phyloP scores from a whole-genome alignment of 2,329 filamentous ascomycete species.

The Fusarium globosum region DNA sequence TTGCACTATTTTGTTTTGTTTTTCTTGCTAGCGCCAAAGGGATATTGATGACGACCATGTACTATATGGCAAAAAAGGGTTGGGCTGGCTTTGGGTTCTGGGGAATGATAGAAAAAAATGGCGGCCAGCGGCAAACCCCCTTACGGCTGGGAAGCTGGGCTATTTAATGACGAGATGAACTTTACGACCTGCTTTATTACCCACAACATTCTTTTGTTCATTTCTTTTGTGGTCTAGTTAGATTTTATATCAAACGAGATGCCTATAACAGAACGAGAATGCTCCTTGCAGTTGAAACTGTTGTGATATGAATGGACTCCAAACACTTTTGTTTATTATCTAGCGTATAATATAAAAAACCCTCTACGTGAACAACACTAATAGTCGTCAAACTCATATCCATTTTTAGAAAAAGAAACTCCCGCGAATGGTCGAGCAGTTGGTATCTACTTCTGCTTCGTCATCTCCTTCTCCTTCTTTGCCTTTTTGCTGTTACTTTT shows the following conservation, averaged over 20 bases:
- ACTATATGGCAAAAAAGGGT: conserved; percentile 35
- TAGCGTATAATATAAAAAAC: conserved; percentile 24
- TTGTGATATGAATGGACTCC: not conserved
- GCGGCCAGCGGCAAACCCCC: conserved; percentile 33
- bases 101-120: conserved; percentile 45
- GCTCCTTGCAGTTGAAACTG: not conserved
- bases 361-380: conserved; percentile 26
- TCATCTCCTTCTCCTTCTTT: conserved; percentile 45
- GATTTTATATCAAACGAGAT: conserved; percentile 22
- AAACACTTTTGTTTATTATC: conserved; percentile 30
- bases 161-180: conserved; percentile 47
- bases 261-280: conserved; percentile 7
- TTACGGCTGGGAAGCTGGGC: conserved; percentile 27
- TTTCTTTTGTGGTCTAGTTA: conserved; percentile 15
- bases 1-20: conserved; percentile 11
- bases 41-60: conserved; percentile 40
- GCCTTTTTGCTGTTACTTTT: conserved; percentile 59
- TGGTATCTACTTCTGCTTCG: conserved; percentile 42
- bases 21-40: conserved; percentile 26
- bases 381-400: conserved; percentile 21
- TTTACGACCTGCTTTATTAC: conserved; percentile 41
- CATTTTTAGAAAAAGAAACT: conserved; percentile 37
- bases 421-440: conserved; percentile 16
- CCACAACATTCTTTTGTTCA: conserved; percentile 17
- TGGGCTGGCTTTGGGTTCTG: conserved; percentile 29